These are phyloP conservation scores for Pseudocercospora musae DNA, from an alignment of 2,329 filamentous ascomycete genomes.

Conservation along the genomic window DNA sequence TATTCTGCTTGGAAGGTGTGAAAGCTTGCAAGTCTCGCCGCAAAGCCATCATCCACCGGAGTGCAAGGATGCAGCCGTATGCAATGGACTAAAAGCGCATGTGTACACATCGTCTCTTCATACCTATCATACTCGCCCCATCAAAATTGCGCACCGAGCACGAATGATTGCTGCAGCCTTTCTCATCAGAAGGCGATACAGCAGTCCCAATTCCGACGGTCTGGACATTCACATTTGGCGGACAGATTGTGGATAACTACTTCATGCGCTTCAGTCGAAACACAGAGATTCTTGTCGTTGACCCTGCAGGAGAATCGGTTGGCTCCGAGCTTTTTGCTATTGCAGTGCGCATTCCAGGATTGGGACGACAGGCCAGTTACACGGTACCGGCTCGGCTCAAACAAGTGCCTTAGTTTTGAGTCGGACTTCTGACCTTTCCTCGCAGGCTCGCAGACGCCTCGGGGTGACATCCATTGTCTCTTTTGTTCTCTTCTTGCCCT, in stretches of 20 bases:
- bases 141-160: neutral
- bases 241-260: neutral
- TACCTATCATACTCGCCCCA: neutral
- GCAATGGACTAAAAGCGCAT: neutral
- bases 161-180: neutral
- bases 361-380: constrained; percentile 3
- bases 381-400: constrained; percentile 1
- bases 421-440: neutral
- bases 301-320: constrained; percentile 2
- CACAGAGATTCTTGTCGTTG: neutral
- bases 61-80: neutral
- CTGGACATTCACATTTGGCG: constrained; percentile 1
- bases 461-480: neutral
- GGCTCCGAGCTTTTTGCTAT: neutral
- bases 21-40: neutral
- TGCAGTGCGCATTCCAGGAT: neutral
- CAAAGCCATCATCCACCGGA: neutral
- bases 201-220: neutral
- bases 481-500: neutral
- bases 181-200: neutral
- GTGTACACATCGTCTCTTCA: neutral
- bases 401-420: neutral
- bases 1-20: neutral
- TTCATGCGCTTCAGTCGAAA: constrained; percentile 1
- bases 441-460: neutral